Base-by-base conservation (phyloP, 805 yeast species). In the Maudiozyma serrabonitensis region DNA sequence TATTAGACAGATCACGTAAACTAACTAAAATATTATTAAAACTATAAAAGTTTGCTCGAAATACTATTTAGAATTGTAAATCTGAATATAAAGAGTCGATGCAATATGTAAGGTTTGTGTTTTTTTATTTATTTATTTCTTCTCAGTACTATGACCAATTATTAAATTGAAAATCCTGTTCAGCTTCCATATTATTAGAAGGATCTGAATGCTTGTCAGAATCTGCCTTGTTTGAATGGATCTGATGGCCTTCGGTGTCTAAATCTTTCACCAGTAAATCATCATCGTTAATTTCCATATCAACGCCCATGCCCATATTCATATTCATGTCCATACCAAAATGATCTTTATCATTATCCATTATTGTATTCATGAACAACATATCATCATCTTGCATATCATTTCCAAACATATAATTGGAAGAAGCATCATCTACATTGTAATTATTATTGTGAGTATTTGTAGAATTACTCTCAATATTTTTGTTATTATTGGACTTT, bases 331-430 rank as follows among this genome's bases (percentile, higher is more conserved):
- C 39, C 38, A 48, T 40, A 26, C 28, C 28, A 19, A 45, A 48
- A 28, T 41, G 42, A 25, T 48, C 51, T 16, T 48, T 48, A 16
- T 32, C 35, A 41, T 48, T 48, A 19, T 38, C 51, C 18, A 49
- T 49, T 18, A 49, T 45, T 8, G 47, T 43, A 16, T 49, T 44
- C 46, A 49, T 42, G 13, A 49, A 49, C 13, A 49, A 25, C 51
- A 49, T 45, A 26, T 49, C 51, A 38, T 47, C 50, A 28, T 49
- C 51, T 2, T 45, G 39, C 13, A 49, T 45, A 5, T 40, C 32
- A 18, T 41, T 38, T 12, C 18, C 34, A 26, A 49, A 49, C 42
- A 42, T 45, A 25, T 45, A 49, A 12, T 37, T 19, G 8, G 35
- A 28, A 28, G 16, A 11, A 13, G 16, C 18, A 35, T 35, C 38